Conservation (phyloP, 495 filamentous ascomycete genomes). For the Bacidia rubella region DNA sequence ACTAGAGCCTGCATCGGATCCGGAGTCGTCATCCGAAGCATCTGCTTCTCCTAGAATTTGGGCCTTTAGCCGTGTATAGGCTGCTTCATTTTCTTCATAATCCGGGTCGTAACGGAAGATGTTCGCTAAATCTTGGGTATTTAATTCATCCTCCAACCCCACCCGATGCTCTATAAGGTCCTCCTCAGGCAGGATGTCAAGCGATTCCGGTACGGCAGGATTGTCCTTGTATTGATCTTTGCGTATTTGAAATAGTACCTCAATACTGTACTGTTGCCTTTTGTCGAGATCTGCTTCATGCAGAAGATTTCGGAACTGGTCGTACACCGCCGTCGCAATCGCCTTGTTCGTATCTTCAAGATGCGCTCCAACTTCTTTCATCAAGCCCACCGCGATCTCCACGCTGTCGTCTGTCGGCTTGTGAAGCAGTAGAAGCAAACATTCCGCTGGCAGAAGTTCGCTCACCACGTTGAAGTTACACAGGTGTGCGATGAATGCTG, state of each 20-base stretch:
- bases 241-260: slow-evolving; percentile 90
- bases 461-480: slow-evolving; percentile 92
- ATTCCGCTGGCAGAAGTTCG: slow-evolving; percentile 84
- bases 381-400: slow-evolving; percentile 89
- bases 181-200: slow-evolving; percentile 92
- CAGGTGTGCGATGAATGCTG: slow-evolving; percentile 87
- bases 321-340: slow-evolving; percentile 80
- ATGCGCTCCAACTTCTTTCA: slow-evolving; percentile 81
- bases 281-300: slow-evolving; percentile 96
- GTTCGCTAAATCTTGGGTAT: slow-evolving; percentile 73
- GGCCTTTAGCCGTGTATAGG: slow-evolving; percentile 76
- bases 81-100: slow-evolving; percentile 81
- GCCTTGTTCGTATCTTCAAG: slow-evolving; percentile 83
- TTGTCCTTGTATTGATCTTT: slow-evolving; percentile 97
- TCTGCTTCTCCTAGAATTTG: slow-evolving; percentile 90
- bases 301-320: slow-evolving; percentile 87
- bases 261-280: slow-evolving; percentile 95
- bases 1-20: slow-evolving; percentile 56
- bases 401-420: slow-evolving; percentile 97
- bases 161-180: slow-evolving; percentile 88
- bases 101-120: slow-evolving; percentile 89
- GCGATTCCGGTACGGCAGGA: slow-evolving; percentile 74
- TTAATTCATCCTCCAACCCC: slow-evolving; percentile 66
- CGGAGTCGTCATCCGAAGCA: slow-evolving; percentile 60
- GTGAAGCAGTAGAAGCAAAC: slow-evolving; percentile 72